Conservation (phyloP, 495 filamentous ascomycete species). For the Xylaria palmicola region DNA sequence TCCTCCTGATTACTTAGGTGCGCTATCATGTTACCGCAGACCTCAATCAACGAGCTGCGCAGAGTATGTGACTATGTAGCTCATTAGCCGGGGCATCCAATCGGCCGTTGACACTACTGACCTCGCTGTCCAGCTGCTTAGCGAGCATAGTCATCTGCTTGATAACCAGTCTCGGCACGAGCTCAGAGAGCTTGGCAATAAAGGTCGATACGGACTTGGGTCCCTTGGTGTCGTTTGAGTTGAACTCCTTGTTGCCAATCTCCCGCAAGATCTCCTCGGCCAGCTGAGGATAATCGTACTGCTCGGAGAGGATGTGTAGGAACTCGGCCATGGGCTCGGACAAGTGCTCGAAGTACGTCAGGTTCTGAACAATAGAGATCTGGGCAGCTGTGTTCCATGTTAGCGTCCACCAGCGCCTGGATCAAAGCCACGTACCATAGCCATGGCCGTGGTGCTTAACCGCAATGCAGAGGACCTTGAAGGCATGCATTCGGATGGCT, state of each 20-base stretch:
- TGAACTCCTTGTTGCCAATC: slow-evolving; percentile 96
- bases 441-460: slow-evolving; percentile 98
- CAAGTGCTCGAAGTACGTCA: slow-evolving; percentile 97
- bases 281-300: slow-evolving; percentile 97
- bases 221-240: slow-evolving; percentile 88
- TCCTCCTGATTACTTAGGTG: slow-evolving; percentile 91
- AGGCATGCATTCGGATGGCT: slow-evolving; percentile 89
- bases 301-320: slow-evolving; percentile 89
- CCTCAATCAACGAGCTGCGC: slow-evolving; percentile 89
- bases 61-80: slow-evolving; percentile 77
- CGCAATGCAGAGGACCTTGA: slow-evolving; percentile 94
- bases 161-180: slow-evolving; percentile 87
- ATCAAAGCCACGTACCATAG: slow-evolving; percentile 64
- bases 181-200: slow-evolving; percentile 91
- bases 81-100: slow-evolving; percentile 14
- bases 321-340: slow-evolving; percentile 99
- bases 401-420: slow-evolving; percentile 24
- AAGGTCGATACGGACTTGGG: slow-evolving; percentile 99
- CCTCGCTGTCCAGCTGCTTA: slow-evolving; percentile 93
- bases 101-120: slow-evolving; percentile 34
- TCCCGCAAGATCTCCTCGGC: slow-evolving; percentile 92
- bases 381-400: slow-evolving; percentile 72
- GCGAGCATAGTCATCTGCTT: slow-evolving; percentile 94
- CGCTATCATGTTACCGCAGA: slow-evolving; percentile 95
- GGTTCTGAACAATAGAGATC: slow-evolving; percentile 94